These are phyloP conservation scores for Elsinoe batatas DNA, from an alignment of 2,329 filamentous ascomycete species.

Conservation along the genomic window DNA sequence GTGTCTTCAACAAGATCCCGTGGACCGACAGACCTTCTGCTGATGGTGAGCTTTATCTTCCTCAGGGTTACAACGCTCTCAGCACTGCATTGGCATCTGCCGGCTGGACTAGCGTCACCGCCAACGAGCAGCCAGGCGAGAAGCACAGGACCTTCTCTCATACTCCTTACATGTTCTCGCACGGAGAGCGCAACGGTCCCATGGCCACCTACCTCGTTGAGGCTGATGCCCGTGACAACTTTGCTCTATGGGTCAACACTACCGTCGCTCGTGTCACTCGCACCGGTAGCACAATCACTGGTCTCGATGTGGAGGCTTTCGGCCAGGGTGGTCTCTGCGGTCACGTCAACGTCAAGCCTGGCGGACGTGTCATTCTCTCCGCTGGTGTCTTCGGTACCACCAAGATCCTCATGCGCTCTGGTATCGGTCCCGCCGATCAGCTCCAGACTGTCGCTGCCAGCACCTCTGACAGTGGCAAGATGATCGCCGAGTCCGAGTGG, in stretches of 20 bases:
- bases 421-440: slow-evolving; percentile 52
- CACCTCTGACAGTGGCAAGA: slow-evolving; percentile 31
- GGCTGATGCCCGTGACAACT: slow-evolving; percentile 51
- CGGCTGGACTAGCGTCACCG: slow-evolving; percentile 54
- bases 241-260: slow-evolving; percentile 57
- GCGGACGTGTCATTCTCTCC: slow-evolving; percentile 57
- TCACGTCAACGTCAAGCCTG: slow-evolving; percentile 49
- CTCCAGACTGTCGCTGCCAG: slow-evolving; percentile 37
- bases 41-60: slow-evolving; percentile 58
- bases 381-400: slow-evolving; percentile 61
- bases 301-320: slow-evolving; percentile 55
- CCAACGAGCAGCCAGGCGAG: slow-evolving; percentile 48
- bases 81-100: slow-evolving; percentile 47
- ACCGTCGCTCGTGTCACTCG: slow-evolving; percentile 59
- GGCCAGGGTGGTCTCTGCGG: slow-evolving; percentile 47
- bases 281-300: slow-evolving; percentile 51
- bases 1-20: slow-evolving; percentile 60
- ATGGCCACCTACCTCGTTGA: slow-evolving; percentile 61
- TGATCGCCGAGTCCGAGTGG: slow-evolving; percentile 38
- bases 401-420: slow-evolving; percentile 58
- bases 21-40: slow-evolving; percentile 56
- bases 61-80: slow-evolving; percentile 55
- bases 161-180: slow-evolving; percentile 56
- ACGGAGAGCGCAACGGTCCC: slow-evolving; percentile 59
- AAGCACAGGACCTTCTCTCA: slow-evolving; percentile 59